These are phyloP conservation scores for Botrytis squamosa DNA, from an alignment of 2,329 filamentous ascomycete genomes.

Conservation along the genomic window DNA sequence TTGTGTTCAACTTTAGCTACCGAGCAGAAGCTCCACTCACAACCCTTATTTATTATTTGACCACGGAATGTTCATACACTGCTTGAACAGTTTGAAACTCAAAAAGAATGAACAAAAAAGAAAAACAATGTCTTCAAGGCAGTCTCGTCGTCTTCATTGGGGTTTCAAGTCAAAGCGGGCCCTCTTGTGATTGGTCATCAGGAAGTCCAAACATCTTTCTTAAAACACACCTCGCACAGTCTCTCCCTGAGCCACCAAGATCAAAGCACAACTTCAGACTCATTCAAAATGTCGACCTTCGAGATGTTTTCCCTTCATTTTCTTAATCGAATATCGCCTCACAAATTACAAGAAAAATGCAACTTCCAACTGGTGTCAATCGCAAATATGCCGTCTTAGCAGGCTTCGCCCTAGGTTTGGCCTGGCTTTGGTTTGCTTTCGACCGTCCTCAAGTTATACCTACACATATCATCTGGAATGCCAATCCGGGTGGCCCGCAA, in stretches of 20 bases:
- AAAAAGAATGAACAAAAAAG: background rate
- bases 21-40: background rate
- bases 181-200: conserved; percentile 10
- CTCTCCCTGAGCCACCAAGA: conserved; percentile 6
- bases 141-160: background rate
- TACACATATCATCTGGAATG: conserved; percentile 23
- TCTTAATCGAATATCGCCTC: background rate
- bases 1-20: background rate
- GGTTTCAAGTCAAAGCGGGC: conserved; percentile 10
- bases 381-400: conserved; percentile 30
- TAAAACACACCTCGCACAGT: conserved; percentile 23
- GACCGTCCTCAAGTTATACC: conserved; percentile 26
- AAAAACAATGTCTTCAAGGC: background rate
- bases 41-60: background rate
- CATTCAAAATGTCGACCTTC: conserved; percentile 13
- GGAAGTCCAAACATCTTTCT: conserved; percentile 6
- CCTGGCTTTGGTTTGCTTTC: conserved; percentile 33
- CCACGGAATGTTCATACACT: background rate
- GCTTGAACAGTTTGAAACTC: background rate
- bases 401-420: conserved; percentile 21
- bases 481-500: conserved; percentile 3
- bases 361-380: conserved; percentile 22
- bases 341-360: conserved; percentile 8
- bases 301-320: background rate
- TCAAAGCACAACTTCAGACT: conserved; percentile 20